A percentile compares a stretch with the other conserved stretches of the same genome.
Conservation (phyloP, 345 rosid genomes). For the Microcos paniculata region DNA sequence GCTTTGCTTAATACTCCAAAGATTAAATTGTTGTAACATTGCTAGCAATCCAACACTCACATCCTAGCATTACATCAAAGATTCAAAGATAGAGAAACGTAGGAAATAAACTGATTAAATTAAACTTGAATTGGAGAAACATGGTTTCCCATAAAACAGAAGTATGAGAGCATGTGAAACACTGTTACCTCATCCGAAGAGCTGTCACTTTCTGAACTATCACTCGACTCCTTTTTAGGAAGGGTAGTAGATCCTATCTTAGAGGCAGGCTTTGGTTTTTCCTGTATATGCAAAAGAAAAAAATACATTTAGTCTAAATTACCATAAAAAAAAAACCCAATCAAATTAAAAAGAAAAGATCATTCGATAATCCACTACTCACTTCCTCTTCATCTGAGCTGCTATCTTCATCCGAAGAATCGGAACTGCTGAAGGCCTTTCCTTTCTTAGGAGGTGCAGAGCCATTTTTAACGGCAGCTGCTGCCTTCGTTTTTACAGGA, state of each 20-base stretch:
- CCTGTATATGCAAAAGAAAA: constrained; percentile 21
- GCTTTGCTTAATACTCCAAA: not conserved
- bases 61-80: no score
- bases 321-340: not conserved
- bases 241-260: constrained; percentile 23
- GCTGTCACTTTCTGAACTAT: constrained; percentile 33
- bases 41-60: not conserved
- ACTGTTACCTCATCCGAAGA: constrained; percentile 32
- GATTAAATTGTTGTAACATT: not conserved
- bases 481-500: constrained; percentile 29
- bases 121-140: no score
- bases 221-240: constrained; percentile 20
- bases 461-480: constrained; percentile 28
- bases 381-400: constrained; percentile 28
- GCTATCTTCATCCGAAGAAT: constrained; percentile 26
- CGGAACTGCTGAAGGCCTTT: constrained; percentile 14
- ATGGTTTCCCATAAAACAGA: no score
- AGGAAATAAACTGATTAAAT: no score
- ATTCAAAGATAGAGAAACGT: no score
- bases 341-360: not conserved
- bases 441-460: constrained; percentile 24
- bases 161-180: no score
- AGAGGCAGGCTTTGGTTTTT: constrained; percentile 23
- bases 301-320: not conserved
- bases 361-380: not conserved